These are phyloP conservation scores for Petasospora rhodanensis DNA, from an alignment of 1,139 yeast species.

Conservation along the genomic window DNA sequence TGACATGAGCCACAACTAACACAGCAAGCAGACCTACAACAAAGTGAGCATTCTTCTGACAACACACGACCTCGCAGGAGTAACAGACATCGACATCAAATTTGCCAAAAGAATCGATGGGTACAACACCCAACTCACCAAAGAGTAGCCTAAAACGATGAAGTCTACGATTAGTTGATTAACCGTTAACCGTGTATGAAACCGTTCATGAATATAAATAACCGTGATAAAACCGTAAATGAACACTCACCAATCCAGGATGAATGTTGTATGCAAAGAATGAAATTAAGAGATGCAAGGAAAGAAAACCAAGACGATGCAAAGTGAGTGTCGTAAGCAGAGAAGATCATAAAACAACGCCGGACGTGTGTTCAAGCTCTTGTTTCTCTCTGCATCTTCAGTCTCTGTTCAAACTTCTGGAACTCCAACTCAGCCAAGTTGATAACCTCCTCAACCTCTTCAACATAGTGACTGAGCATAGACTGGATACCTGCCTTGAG, in stretches of 20 bases:
- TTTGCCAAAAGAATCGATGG: conserved; percentile 52
- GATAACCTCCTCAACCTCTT: conserved; percentile 67
- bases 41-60: conserved; percentile 52
- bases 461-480: conserved; percentile 75
- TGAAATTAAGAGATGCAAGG: not conserved
- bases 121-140: conserved; percentile 20
- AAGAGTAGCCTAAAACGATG: too few species aligned
- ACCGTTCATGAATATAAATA: too few species aligned
- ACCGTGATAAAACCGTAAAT: too few species aligned
- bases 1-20: not conserved
- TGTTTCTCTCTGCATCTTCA: conserved; percentile 19
- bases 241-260: not conserved
- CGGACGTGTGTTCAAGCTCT: conserved; percentile 8
- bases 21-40: conserved; percentile 46
- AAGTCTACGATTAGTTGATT: conserved; percentile 2
- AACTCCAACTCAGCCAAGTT: conserved; percentile 27
- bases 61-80: conserved; percentile 62
- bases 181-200: conserved; percentile 1
- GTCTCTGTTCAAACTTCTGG: conserved; percentile 24
- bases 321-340: too few species aligned
- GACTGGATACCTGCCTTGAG: conserved; percentile 77
- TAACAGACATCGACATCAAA: conserved; percentile 55
- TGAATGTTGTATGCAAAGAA: not conserved
- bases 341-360: not conserved
- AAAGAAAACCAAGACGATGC: not conserved